Conservation (phyloP, 83 land plant species). For the Picea abies region DNA sequence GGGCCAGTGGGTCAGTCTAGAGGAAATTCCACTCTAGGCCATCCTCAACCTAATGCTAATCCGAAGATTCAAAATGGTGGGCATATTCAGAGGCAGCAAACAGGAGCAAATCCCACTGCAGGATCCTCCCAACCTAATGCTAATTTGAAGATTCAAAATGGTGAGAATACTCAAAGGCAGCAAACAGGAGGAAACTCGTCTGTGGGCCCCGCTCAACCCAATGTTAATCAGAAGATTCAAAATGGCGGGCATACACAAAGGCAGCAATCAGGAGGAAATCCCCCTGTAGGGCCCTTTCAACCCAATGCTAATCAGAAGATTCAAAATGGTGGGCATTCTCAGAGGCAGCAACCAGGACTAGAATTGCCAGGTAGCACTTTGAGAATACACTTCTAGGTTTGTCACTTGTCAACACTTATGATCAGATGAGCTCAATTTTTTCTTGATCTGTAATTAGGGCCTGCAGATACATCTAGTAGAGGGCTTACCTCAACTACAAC, state of each 20-base stretch:
- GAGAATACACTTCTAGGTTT: background rate
- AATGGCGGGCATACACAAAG: slow-evolving; percentile 10
- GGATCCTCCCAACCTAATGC: too few species aligned
- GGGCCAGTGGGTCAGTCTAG: slow-evolving; percentile 15
- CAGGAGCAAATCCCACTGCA: background rate
- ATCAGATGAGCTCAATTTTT: background rate
- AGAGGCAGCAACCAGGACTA: slow-evolving; percentile 1
- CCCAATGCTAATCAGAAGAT: background rate
- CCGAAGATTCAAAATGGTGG: slow-evolving; percentile 6
- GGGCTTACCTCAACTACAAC: background rate
- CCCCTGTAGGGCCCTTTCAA: slow-evolving; percentile 7
- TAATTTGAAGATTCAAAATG: too few species aligned
- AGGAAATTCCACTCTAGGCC: slow-evolving; percentile 13
- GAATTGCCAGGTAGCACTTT: background rate
- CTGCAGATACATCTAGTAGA: background rate
- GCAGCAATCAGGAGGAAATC: slow-evolving; percentile 14
- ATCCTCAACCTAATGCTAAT: background rate
- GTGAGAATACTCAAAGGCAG: too few species aligned
- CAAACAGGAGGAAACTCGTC: background rate
- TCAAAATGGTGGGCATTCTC: slow-evolving; percentile 7
- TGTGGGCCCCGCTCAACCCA: background rate
- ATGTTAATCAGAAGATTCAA: background rate
- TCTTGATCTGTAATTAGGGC: background rate
- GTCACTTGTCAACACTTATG: background rate
- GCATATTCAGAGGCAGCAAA: slow-evolving; percentile 9